Base-by-base conservation (phyloP, 2,329 filamentous ascomycete genomes). In the Colletotrichum endophyticum region DNA sequence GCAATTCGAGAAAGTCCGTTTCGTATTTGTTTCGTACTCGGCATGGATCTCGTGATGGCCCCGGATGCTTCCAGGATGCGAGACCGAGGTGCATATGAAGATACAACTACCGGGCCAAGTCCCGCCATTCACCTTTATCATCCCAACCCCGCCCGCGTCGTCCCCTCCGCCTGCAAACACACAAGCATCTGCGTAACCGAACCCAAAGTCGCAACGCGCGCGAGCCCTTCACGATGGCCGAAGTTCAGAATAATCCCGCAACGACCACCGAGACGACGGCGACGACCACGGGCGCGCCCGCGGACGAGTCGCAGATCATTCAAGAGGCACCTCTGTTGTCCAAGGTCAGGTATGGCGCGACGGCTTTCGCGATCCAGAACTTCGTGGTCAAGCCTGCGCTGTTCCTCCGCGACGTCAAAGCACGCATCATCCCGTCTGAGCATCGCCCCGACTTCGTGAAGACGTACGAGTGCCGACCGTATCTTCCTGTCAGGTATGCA, bases 401-500 rank as follows among this genome's bases (percentile, higher is more conserved):
- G 16, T 76, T 78, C 53, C 34, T 73, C 6, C 74, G 70, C 28
- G 57, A 66, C 19, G 62, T 70, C 57, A 67, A 73, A 56, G 61
- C 59, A 63, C 59, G 56, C 28, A 15, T 78, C 74, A 62, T 63
- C 8, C 61, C 76, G 53, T 16, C 66, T 7, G 74, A 77, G 70
- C 66, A 70, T 28, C 61, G 70, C 32, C 76, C 76, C 2, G 74
- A 71, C 11, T 49, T 78, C 32, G 74, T 71, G n/a, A 77, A 78
- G 66, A 74, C 74, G 3, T 78, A 78, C 62, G 44, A 70, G 30
- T 78, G 76, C 36, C 67, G 76, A 6, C 70, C 76, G n/a, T 13
- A 64, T 32, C 74, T 78, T 22, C 76, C 76, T n/a, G 74, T 78
- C 56, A 70, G 76, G 76, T 76, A 67, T 22, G 62, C 53, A 67